Evolutionary conservation across 768 basidiomycete genomes (phyloP).

Genomic region (Rhodotorula graminis): DNA sequence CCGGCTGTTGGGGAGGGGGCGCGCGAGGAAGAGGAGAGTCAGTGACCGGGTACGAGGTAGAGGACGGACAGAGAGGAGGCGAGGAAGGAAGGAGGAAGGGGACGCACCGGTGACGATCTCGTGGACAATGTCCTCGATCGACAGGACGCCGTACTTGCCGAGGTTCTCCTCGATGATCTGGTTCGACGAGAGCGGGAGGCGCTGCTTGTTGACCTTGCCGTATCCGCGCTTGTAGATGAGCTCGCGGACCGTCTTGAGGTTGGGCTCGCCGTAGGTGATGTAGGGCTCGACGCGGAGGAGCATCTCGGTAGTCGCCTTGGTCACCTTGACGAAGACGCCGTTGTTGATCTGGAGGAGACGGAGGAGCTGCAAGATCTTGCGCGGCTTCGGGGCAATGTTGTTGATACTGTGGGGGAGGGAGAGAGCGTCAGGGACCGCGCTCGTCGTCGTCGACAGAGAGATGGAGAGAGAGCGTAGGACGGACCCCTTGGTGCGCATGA

Average conservation of each 20-base stretch:
- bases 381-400: constrained; percentile 98
- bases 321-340: constrained; percentile 96
- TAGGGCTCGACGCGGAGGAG: constrained; percentile 95
- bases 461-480: constrained; percentile 46
- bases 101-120: constrained; percentile 70
- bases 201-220: constrained; percentile 95
- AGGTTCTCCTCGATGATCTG: constrained; percentile 82
- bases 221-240: constrained; percentile 99
- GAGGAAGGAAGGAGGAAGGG: too few relatives aligned
- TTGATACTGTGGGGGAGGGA: constrained; percentile 68
- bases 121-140: constrained; percentile 93
- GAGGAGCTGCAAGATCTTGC: constrained; percentile 97
- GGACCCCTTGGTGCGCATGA: constrained; percentile 92
- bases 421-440: background rate
- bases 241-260: constrained; percentile 93
- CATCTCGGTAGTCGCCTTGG: constrained; percentile 95
- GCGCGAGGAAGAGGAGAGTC: too few relatives aligned
- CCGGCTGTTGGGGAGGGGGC: constrained; percentile 53
- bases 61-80: too few relatives aligned
- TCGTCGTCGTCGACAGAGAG: too few relatives aligned
- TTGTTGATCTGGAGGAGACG: constrained; percentile 99
- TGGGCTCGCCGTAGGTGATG: constrained; percentile 95
- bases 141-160: constrained; percentile 92
- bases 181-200: constrained; percentile 92
- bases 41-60: too few relatives aligned